Conservation (phyloP, 1,284 basidiomycete genomes). For the Sanghuangporus sanghuang region DNA sequence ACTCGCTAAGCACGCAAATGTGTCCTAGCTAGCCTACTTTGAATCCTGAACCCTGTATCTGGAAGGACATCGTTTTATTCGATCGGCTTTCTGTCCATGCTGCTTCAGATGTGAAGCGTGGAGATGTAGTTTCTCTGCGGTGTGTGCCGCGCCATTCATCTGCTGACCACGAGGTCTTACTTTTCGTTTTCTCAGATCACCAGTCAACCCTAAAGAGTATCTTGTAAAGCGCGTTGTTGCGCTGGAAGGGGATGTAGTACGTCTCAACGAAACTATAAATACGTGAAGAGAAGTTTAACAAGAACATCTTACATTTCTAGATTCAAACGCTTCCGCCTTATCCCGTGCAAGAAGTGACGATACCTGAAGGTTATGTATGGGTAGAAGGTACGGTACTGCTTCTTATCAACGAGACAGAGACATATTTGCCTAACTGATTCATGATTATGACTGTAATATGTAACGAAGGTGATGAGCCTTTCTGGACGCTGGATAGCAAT, state of each 20-base stretch:
- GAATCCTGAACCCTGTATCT: slow-evolving; percentile 61
- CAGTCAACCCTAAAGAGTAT: slow-evolving; percentile 45
- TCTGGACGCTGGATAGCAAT: slow-evolving; percentile 69
- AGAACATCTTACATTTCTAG: slow-evolving; percentile 20
- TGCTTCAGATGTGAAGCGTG: slow-evolving; percentile 37
- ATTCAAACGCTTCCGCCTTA: slow-evolving; percentile 68
- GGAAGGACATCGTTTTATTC: slow-evolving; percentile 61
- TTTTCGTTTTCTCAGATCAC: slow-evolving; percentile 42
- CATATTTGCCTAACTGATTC: neutral
- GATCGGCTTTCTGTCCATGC: slow-evolving; percentile 44
- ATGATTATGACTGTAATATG: neutral
- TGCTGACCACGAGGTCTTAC: neutral
- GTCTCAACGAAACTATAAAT: slow-evolving; percentile 8
- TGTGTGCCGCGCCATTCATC: slow-evolving; percentile 25
- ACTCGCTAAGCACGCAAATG: slow-evolving; percentile 1
- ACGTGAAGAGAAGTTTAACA: neutral
- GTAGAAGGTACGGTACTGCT: slow-evolving; percentile 49
- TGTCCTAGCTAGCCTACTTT: slow-evolving; percentile 60
- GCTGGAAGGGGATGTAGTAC: slow-evolving; percentile 51
- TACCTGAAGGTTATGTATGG: slow-evolving; percentile 67
- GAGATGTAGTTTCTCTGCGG: slow-evolving; percentile 65
- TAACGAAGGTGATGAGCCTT: slow-evolving; percentile 54
- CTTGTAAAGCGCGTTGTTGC: slow-evolving; percentile 69
- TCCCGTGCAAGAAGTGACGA: slow-evolving; percentile 45
- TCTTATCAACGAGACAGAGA: neutral